These are phyloP conservation scores for Alternaria hordeiaustralica DNA, from an alignment of 2,329 filamentous ascomycete genomes.

Conservation along the genomic window DNA sequence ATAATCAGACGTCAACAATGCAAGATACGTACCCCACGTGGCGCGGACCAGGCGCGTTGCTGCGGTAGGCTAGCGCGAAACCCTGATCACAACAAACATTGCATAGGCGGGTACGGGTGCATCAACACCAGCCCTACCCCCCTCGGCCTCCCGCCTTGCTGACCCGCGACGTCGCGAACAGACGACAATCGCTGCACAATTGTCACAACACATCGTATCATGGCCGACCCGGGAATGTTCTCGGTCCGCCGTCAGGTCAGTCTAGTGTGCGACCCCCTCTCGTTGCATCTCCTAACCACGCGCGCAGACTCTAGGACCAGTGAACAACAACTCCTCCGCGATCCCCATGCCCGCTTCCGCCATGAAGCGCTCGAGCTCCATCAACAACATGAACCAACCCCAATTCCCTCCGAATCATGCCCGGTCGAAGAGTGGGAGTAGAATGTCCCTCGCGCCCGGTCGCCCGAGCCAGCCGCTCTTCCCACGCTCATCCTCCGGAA, in stretches of 20 bases:
- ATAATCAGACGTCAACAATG: constrained; percentile 12
- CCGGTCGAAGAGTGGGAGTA: constrained; percentile 81
- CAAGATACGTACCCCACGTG: constrained; percentile 9
- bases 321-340: constrained; percentile 76
- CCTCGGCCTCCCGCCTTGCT: not conserved
- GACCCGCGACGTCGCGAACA: not conserved
- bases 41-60: constrained; percentile 22
- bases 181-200: constrained; percentile 1
- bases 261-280: constrained; percentile 23
- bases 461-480: constrained; percentile 88
- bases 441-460: constrained; percentile 80
- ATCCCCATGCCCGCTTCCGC: constrained; percentile 92
- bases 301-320: constrained; percentile 79
- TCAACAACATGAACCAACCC: constrained; percentile 67
- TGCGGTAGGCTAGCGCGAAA: constrained; percentile 31
- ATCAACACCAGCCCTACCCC: constrained; percentile 27
- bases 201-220: constrained; percentile 19
- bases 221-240: constrained; percentile 70
- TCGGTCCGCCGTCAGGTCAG: constrained; percentile 90
- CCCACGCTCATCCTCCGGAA: constrained; percentile 81
- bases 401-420: constrained; percentile 66
- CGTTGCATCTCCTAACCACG: constrained; percentile 20
- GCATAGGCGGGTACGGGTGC: constrained; percentile 14
- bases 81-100: constrained; percentile 40
- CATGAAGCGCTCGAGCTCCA: constrained; percentile 89